phyloP scores from a whole-genome alignment of 2,329 filamentous ascomycete species.

The Gyromitra esculenta region DNA sequence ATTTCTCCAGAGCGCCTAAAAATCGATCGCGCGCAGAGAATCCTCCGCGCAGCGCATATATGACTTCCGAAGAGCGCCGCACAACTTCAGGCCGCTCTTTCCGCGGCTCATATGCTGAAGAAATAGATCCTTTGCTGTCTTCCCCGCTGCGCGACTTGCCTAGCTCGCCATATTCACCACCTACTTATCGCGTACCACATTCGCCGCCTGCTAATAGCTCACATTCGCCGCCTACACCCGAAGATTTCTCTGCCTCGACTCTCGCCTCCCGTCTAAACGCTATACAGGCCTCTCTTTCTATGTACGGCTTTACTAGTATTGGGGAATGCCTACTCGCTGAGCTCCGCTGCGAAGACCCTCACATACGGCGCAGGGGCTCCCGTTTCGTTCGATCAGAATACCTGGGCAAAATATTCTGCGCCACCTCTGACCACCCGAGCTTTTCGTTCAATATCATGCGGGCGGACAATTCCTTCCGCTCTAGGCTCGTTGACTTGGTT shows the following conservation, averaged over 20 bases:
- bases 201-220: too few species aligned
- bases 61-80: background rate
- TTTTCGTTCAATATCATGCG: background rate
- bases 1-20: background rate
- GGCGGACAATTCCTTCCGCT: background rate
- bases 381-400: background rate
- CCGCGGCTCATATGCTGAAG: background rate
- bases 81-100: background rate
- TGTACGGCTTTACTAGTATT: background rate
- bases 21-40: background rate
- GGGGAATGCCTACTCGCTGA: background rate
- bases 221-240: background rate
- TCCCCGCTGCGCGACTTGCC: background rate
- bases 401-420: background rate
- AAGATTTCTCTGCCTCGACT: background rate
- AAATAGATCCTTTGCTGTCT: background rate
- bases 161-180: too few species aligned
- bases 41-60: background rate
- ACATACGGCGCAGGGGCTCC: background rate
- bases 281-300: background rate
- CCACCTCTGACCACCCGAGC: background rate
- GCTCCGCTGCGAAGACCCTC: background rate
- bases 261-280: background rate
- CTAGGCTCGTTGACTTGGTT: background rate
- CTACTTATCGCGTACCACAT: too few species aligned